A percentile compares a stretch with the other conserved stretches of the same genome.
These are phyloP conservation scores for Zygosaccharomyces sapae DNA, from an alignment of 1,139 yeast genomes.

Conservation along the genomic window DNA sequence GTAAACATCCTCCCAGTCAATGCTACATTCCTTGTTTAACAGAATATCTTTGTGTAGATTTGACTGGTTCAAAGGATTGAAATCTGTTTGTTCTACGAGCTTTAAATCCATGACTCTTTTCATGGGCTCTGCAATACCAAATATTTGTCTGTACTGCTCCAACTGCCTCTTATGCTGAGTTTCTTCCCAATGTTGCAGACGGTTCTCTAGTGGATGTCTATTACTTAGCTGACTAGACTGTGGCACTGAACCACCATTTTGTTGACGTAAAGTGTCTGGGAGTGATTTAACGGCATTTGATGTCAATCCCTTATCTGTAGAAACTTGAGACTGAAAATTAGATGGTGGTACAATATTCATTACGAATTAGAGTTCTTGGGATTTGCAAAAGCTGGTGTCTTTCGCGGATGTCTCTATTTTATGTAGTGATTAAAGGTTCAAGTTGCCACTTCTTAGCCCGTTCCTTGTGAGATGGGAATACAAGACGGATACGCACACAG, in stretches of 20 bases:
- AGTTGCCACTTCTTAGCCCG: constrained; percentile 3
- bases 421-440: not conserved
- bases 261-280: constrained; percentile 36
- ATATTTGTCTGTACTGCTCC: constrained; percentile 75
- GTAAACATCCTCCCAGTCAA: constrained; percentile 95
- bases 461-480: not conserved
- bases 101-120: constrained; percentile 79
- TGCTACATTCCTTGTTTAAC: constrained; percentile 63
- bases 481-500: not conserved
- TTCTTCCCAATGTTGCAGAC: constrained; percentile 75
- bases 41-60: constrained; percentile 72
- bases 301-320: constrained; percentile 21
- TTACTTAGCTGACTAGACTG: constrained; percentile 68
- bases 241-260: constrained; percentile 35
- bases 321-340: constrained; percentile 23
- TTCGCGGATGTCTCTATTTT: not conserved
- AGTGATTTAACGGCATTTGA: constrained; percentile 32
- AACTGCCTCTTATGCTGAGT: constrained; percentile 66
- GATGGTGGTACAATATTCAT: constrained; percentile 34
- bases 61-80: constrained; percentile 57
- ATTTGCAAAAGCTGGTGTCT: no score
- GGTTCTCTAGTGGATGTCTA: constrained; percentile 81
- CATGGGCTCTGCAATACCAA: constrained; percentile 81
- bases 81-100: constrained; percentile 66
- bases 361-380: not conserved